phyloP scores from a whole-genome alignment of 1,284 basidiomycete species.

The Cryptococcus sp. region DNA sequence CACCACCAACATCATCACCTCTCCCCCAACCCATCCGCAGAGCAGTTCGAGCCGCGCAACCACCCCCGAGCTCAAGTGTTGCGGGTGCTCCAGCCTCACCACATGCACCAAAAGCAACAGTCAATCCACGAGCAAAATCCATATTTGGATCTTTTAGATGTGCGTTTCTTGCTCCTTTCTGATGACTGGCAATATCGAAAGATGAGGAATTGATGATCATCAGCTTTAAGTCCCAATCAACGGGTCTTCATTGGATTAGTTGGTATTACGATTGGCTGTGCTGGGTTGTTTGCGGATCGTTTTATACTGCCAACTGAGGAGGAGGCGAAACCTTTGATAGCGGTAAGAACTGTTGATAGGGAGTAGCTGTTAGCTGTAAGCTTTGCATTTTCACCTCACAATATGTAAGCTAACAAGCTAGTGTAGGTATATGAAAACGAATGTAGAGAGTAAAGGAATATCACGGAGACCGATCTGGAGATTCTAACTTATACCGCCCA shows the following conservation, averaged over 20 bases:
- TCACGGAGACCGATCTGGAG: no score
- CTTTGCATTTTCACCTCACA: no score
- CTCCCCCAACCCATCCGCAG: neutral
- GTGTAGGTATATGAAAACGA: no score
- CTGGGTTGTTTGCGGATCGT: neutral
- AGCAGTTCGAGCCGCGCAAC: conserved; percentile 4
- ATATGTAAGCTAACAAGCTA: no score
- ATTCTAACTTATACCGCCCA: no score
- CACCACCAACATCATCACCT: neutral
- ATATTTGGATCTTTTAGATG: neutral
- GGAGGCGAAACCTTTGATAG: neutral
- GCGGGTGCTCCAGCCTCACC: no score
- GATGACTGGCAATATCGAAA: no score
- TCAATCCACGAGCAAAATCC: neutral
- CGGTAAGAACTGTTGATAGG: neutral
- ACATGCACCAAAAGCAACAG: no score
- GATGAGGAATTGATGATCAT: no score
- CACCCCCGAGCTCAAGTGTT: neutral
- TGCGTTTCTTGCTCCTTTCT: no score
- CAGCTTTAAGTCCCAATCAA: neutral
- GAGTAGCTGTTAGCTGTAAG: no score
- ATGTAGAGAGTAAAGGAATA: no score
- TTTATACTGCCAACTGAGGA: neutral
- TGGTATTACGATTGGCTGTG: neutral
- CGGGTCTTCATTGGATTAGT: neutral